Base-by-base conservation (phyloP, 306 rosid species). In the Boehmeria nivea region DNA sequence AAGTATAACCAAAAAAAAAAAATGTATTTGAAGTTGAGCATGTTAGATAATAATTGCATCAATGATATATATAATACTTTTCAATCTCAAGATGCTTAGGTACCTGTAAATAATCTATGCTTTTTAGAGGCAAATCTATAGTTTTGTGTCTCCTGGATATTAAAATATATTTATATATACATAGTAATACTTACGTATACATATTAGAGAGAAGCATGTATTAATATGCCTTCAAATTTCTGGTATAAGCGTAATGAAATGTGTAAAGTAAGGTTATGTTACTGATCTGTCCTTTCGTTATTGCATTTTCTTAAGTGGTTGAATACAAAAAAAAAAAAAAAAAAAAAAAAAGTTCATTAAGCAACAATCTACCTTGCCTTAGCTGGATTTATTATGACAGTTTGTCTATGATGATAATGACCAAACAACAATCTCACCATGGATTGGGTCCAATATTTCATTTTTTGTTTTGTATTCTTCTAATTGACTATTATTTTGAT, bases 371-470 rank as follows among this genome's bases (percentile, higher is more conserved):
- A 72, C 60, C 71, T 40, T 56, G 43, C 53, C 57, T 61, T 67
- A 68, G 78, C 74, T 74, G 76, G 82, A 76, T 59, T 50, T 48
- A 71, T 61, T 48, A 73, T 64, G 74, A 76, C 75, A 47, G 43
- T 69, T 45, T 59, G 75, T 65, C 66, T 54, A 49, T 55, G 75
- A 68, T 56, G 83, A 76, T 39, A 61, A 68, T 52, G 73, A 72
- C 74, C 53, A 66, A 70, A 45, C 77, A 69, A 59, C 63, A 38
- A 25, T 39, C 48, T 43, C 61, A 19, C 11, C 12, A 54, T n/a
- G 39, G 34, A 53, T 63, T 46, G 73, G 84, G 80, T 65, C 79
- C 89, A 63, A n/a, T 40, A n/a, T 40, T 33, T 11, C 11, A 5
- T 11, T 4, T 50, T 22, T 44, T 6, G 10, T 57, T 56, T 42